Base-by-base conservation (phyloP, 2,329 filamentous ascomycete genomes). In the Xylaria sp. region DNA sequence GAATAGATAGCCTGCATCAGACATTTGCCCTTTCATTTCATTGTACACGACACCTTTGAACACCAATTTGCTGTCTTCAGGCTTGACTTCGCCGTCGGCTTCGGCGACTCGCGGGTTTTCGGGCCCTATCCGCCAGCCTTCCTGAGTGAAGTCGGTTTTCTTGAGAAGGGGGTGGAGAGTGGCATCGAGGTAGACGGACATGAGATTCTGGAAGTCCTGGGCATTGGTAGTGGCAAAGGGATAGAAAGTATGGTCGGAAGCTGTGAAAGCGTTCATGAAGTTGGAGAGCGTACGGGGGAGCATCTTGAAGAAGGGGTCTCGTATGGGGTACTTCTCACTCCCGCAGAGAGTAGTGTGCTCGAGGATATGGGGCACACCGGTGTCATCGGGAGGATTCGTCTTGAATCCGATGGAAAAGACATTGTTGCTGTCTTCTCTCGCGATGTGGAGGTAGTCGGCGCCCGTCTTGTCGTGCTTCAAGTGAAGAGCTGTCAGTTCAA, bases 251-350 rank as follows among this genome's bases (percentile, higher is more conserved):
- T 99, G 92, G 71, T 97, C 93, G 19, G 92, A 89, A 30, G 92
- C 92, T 48, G 94, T 99, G 73, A 97, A 96, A 62, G 94, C 94
- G 74, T 99, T 99, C 94, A 99, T 99, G 72, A 97, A 99, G 76
- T 97, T 99, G 65, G 94, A 97, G n/a, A 99, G 82, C 4, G 94
- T 97, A 68, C 94, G 87, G 19, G 94, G 94, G 30, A 99, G 83
- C 94, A 99, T 99, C 83, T 97, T 99, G 81, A 99, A 99, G 80
- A 99, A 99, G 0, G 94, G 94, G 71, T 99, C 94, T 63, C 94
- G 91, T 60, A 99, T 93, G n/a, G 94, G 94, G 72, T 92, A 96
- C 87, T 95, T 96, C 73, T 96, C 81, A 72, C 93, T 97, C 19
- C 94, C 94, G 71, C 94, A 99, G 49, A 99, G 79, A 1, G 94